Percentiles rank a stretch among this genome's conserved stretches.
Evolutionary conservation across 2,329 filamentous ascomycete genomes (phyloP).

Genomic region (Periconia sp.): DNA sequence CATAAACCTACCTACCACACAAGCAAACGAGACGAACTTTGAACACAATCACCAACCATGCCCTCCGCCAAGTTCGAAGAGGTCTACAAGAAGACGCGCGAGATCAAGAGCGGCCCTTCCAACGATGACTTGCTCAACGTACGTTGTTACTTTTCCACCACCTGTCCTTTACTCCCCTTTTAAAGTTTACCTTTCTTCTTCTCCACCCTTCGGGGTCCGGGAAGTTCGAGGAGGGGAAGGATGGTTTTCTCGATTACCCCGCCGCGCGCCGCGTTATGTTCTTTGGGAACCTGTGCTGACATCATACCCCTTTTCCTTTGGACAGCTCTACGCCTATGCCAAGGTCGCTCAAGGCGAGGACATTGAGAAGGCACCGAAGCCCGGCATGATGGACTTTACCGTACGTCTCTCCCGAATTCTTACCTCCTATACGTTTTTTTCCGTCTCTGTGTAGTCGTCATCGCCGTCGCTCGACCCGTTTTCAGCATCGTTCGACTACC

Average conservation of each 20-base stretch:
- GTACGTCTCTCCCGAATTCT: constrained; percentile 43
- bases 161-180: background rate
- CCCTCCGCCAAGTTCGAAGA: constrained; percentile 34
- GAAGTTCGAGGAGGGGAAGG: background rate
- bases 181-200: too few species aligned
- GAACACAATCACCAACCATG: constrained; percentile 13
- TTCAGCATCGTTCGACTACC: background rate
- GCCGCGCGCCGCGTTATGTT: background rate
- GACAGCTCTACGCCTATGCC: constrained; percentile 55
- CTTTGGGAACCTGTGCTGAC: background rate
- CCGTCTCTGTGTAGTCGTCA: background rate
- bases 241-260: background rate
- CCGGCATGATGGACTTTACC: constrained; percentile 72
- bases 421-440: background rate
- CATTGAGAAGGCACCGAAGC: constrained; percentile 48
- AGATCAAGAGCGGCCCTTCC: constrained; percentile 31
- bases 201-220: too few species aligned
- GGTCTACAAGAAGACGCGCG: constrained; percentile 32
- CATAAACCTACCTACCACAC: background rate
- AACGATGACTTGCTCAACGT: constrained; percentile 54
- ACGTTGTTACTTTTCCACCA: constrained; percentile 11
- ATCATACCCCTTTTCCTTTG: background rate
- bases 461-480: background rate
- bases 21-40: too few species aligned
- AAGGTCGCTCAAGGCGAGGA: constrained; percentile 46